A percentile compares a stretch with the other conserved stretches of the same genome.
Evolutionary conservation across 345 rosid species (phyloP).

Genomic region (Heritiera fomes): DNA sequence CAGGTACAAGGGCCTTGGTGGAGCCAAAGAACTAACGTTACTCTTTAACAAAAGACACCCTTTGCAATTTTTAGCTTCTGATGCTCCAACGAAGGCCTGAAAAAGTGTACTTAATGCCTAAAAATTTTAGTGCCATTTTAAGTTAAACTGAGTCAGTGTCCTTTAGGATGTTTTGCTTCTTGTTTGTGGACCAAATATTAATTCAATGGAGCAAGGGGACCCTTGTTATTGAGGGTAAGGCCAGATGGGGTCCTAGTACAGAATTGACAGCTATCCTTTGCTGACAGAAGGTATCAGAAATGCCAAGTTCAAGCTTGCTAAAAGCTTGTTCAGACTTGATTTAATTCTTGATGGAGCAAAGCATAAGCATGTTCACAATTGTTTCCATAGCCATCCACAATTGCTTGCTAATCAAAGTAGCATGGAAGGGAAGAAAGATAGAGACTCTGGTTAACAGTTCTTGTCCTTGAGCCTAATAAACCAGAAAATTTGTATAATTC

Average conservation of each 20-base stretch:
- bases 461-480: too few species aligned
- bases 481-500: too few species aligned
- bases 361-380: neutral
- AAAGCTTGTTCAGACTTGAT: slow-evolving; percentile 18
- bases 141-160: slow-evolving; percentile 15
- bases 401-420: neutral
- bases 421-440: neutral
- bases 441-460: neutral
- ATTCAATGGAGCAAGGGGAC: slow-evolving; percentile 19
- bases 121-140: neutral
- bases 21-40: slow-evolving; percentile 23
- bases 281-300: neutral
- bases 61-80: neutral
- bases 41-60: neutral
- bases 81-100: neutral
- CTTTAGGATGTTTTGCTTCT: slow-evolving; percentile 19
- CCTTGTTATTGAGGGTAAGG: slow-evolving; percentile 6
- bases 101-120: neutral
- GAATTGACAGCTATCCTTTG: neutral
- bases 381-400: neutral
- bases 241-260: slow-evolving; percentile 13
- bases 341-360: slow-evolving; percentile 6
- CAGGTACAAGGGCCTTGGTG: slow-evolving; percentile 13
- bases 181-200: slow-evolving; percentile 23
- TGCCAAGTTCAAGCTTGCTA: slow-evolving; percentile 12